Base-by-base conservation (phyloP, 2,329 filamentous ascomycete genomes). In the Samsoniella hepiali region DNA sequence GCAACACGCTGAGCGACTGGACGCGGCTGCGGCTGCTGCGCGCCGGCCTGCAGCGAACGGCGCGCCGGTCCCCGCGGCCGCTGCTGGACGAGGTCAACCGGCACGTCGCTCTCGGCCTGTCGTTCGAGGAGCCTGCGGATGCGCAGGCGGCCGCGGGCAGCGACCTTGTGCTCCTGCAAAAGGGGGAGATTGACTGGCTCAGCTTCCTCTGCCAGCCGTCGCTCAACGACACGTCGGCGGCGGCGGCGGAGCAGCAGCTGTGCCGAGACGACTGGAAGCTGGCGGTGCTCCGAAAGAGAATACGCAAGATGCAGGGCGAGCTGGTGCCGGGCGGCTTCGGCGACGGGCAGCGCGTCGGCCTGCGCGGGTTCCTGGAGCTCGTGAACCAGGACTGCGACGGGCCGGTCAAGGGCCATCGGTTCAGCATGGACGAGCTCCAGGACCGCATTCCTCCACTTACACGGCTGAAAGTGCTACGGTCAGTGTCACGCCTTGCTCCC, bases 101-200 rank as follows among this genome's bases (percentile, higher is more conserved):
- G 10, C 59, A 68, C 9, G 63, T 68, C 2, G 62, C 64, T 15
- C 57, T 51, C 7, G 63, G 67, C 49, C 27, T 62, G 36, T 29
- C 8, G 7, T 15, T 66, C 67, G 7, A 32, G 17, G n/a, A 53
- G 13, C 6, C 49, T 4, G 49, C 10, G 2, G 29, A 31, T n/a
- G 50, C 31, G 50, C 11, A n/a, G 29, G 22, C 32, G 31, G 8
- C 50, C 13, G 11, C 11, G 29, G 10, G 29, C 22, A 11, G 13
- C n/a, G 9, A 11, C 3, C 32, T 57, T 31, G 38, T 31, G 22
- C 54, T 38, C 7, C 27, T 57, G 22, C 11, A 29, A 50, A 65
- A 67, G 36, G 64, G 68, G 8, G 76, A 77, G 40, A 62, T 74
- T n/a, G 60, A 67, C 27, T 76, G 74, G 73, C 66, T 78, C 44